Base-by-base conservation (phyloP, 2,329 filamentous ascomycete genomes). In the Ophiocordyceps robertsii region DNA sequence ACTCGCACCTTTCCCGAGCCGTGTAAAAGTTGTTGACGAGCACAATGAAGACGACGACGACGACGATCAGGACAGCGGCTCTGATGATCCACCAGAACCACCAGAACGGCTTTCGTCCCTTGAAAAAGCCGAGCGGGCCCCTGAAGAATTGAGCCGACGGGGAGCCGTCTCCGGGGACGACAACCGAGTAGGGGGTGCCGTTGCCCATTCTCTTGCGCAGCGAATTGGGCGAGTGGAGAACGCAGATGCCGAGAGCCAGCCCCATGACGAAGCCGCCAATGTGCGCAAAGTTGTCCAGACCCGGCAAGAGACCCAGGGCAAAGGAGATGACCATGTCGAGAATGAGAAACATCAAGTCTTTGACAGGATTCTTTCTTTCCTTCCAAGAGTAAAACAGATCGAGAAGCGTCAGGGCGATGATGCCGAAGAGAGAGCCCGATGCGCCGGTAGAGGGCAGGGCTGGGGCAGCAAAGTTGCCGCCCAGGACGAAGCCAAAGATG, bases 211-310 rank as follows among this genome's bases (percentile, higher is more conserved):
- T 78, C 45, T 80, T 72, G 30, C 88, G 78, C 17, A 95, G 70
- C 2, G 79, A 72, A 49, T 88, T 84, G 2, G 92, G 92, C 4
- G 89, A 95, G 57, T 90, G 88, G 47, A 98, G 69, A 27, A 98
- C 72, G 47, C 82, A 93, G 41, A 96, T 72, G 12, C 92, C 92
- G 1, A 95, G 75, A 0, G 82, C 82, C 7, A 98, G 66, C 1
- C 92, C 92, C 79, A 94, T 94, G 40, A 94, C 64, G 60, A 96
- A 95, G 2, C 92, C 92, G 43, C 92, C 92, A 47, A 98, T 95
- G 52, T 98, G 92, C 14, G 86, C 85, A 61, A 96, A 98, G 62
- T 98, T 98, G 68, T 98, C 92, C 38, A 98, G 66, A 9, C 89
- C 90, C 0, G 92, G 92, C 1, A 98, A 72, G 4, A 98, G 73